Conservation (phyloP, 2,329 filamentous ascomycete species). For the Metarhizium guizhouense region DNA sequence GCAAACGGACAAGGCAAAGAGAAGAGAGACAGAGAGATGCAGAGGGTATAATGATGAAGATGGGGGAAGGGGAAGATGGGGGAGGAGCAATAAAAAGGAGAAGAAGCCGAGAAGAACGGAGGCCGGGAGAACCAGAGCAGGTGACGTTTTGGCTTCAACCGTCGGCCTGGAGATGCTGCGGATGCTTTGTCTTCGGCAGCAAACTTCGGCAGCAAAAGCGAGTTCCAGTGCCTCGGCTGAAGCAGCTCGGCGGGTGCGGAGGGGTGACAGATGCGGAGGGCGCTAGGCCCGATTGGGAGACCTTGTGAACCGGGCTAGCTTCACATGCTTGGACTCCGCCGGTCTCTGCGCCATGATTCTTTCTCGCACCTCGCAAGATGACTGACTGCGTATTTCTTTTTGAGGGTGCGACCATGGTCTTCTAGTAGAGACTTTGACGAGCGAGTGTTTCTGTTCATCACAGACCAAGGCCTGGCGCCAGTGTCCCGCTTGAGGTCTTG, state of each 20-base stretch:
- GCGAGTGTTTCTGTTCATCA: neutral
- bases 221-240: slow-evolving; percentile 21
- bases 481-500: too few species aligned
- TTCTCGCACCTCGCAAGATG: too few species aligned
- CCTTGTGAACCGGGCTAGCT: slow-evolving; percentile 7
- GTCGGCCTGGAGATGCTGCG: neutral
- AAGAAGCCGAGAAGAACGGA: neutral
- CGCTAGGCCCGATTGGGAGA: slow-evolving; percentile 16
- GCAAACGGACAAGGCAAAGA: neutral
- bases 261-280: slow-evolving; percentile 15
- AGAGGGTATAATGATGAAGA: slow-evolving; percentile 4
- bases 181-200: neutral
- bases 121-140: neutral
- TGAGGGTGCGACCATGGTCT: neutral
- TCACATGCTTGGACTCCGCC: slow-evolving; percentile 18
- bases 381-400: too few species aligned
- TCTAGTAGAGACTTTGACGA: neutral
- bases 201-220: slow-evolving; percentile 1
- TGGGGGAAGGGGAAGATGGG: slow-evolving; percentile 4
- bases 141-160: slow-evolving; percentile 1
- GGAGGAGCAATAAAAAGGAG: slow-evolving; percentile 4
- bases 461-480: neutral
- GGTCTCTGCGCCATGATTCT: too few species aligned
- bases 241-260: slow-evolving; percentile 15
- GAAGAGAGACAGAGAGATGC: slow-evolving; percentile 4